Evolutionary conservation across 805 yeast species (phyloP).

Genomic region (Candida xiaguanensis): DNA sequence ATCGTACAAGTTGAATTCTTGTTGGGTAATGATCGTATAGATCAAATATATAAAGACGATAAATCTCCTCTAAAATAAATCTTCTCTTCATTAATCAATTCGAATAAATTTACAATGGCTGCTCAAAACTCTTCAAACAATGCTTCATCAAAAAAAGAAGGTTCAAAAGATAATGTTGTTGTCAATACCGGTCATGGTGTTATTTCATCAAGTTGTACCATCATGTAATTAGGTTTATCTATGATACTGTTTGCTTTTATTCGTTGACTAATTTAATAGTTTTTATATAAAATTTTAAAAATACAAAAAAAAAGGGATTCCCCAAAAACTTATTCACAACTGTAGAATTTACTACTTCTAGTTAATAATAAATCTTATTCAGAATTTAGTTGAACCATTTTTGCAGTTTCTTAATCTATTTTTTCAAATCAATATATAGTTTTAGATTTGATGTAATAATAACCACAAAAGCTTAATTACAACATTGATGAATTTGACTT

Average conservation of each 20-base stretch:
- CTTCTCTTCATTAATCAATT: background rate
- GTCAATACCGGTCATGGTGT: background rate
- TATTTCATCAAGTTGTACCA: background rate
- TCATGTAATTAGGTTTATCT: background rate
- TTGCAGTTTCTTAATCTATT: no score
- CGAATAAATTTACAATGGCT: background rate
- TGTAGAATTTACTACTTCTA: no score
- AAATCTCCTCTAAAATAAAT: background rate
- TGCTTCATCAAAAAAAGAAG: background rate
- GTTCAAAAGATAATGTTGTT: background rate
- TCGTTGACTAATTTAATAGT: background rate
- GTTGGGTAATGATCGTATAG: background rate
- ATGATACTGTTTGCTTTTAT: background rate
- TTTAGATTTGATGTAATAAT: no score
- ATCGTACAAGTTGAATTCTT: background rate
- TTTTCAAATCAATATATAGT: no score
- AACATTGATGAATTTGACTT: no score
- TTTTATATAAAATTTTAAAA: no score
- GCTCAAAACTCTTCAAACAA: conserved; percentile 3
- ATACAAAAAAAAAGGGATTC: background rate
- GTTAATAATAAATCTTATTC: no score
- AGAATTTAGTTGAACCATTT: no score
- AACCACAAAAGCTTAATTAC: no score
- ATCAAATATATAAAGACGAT: background rate
- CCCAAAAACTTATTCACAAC: no score